phyloP scores from a whole-genome alignment of 805 yeast species.

The Brettanomyces sp. region DNA sequence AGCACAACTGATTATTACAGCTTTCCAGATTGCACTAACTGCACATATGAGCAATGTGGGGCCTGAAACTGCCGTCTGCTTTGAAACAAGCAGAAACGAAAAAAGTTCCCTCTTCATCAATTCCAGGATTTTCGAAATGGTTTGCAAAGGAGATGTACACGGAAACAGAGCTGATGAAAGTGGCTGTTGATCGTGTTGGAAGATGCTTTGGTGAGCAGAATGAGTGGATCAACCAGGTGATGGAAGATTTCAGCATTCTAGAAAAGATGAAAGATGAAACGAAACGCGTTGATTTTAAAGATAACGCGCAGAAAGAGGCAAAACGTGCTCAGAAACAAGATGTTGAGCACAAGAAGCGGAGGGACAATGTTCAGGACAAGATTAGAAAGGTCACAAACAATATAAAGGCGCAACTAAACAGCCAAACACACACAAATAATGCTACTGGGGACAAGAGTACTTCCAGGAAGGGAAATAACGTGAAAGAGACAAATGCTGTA shows the following conservation, averaged over 20 bases:
- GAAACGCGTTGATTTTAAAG: neutral
- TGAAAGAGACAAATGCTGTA: neutral
- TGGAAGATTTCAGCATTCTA: slow-evolving; percentile 14
- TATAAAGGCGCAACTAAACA: too few species aligned
- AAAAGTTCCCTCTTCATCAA: slow-evolving; percentile 1
- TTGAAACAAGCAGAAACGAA: neutral
- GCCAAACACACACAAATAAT: too few species aligned
- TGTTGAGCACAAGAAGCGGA: too few species aligned
- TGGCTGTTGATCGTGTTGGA: slow-evolving; percentile 16
- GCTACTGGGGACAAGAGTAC: too few species aligned
- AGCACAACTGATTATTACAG: too few species aligned
- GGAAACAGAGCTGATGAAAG: slow-evolving; percentile 17
- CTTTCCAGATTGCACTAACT: neutral
- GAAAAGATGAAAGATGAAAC: neutral
- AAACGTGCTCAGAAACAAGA: too few species aligned
- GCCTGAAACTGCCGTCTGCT: slow-evolving; percentile 16
- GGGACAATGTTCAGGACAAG: too few species aligned
- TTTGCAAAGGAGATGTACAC: slow-evolving; percentile 21
- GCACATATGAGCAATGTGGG: slow-evolving; percentile 17
- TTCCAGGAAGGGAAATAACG: neutral
- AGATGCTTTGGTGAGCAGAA: slow-evolving; percentile 16
- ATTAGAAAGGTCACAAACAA: too few species aligned
- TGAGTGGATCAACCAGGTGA: slow-evolving; percentile 23
- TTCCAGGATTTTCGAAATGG: slow-evolving; percentile 27
- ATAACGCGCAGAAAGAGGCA: too few species aligned